These are phyloP conservation scores for Trichoderma atroviride DNA, from an alignment of 2,329 filamentous ascomycete genomes.

Conservation along the genomic window DNA sequence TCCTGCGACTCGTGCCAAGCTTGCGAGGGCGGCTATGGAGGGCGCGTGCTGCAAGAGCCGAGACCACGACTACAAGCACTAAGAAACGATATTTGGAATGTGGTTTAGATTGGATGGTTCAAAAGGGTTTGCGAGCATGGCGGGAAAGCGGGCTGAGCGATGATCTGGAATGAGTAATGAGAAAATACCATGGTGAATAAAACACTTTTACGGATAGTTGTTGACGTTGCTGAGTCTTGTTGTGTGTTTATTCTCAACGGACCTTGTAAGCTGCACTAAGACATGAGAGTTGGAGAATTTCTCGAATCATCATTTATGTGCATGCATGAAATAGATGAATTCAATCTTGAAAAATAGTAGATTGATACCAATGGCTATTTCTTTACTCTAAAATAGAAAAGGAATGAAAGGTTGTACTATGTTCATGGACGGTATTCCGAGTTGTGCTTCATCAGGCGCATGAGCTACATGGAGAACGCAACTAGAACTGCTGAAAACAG, in stretches of 20 bases:
- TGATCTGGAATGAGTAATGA: neutral
- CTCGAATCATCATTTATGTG: too few relatives aligned
- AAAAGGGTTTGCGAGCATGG: neutral
- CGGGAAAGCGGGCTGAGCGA: neutral
- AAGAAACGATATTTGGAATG: neutral
- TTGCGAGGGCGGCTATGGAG: conserved; percentile 34
- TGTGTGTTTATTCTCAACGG: neutral
- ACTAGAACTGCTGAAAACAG: neutral
- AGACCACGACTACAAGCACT: conserved; percentile 27
- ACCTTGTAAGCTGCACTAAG: neutral
- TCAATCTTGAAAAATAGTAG: too few relatives aligned
- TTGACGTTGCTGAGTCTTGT: neutral
- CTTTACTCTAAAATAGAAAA: too few relatives aligned
- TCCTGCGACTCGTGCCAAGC: conserved; percentile 35
- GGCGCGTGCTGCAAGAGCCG: conserved; percentile 29
- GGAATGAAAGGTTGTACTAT: neutral
- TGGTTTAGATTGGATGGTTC: neutral
- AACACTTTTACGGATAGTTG: neutral
- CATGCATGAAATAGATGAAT: too few relatives aligned
- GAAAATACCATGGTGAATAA: neutral
- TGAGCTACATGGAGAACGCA: neutral
- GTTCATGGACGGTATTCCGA: neutral
- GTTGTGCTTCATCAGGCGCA: neutral
- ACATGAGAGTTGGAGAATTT: neutral
- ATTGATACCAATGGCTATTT: too few relatives aligned